Evolutionary conservation across 768 basidiomycete genomes (phyloP), one percentile per base, ranked within the genome.

Genomic region (Panaeolus papilionaceus): DNA sequence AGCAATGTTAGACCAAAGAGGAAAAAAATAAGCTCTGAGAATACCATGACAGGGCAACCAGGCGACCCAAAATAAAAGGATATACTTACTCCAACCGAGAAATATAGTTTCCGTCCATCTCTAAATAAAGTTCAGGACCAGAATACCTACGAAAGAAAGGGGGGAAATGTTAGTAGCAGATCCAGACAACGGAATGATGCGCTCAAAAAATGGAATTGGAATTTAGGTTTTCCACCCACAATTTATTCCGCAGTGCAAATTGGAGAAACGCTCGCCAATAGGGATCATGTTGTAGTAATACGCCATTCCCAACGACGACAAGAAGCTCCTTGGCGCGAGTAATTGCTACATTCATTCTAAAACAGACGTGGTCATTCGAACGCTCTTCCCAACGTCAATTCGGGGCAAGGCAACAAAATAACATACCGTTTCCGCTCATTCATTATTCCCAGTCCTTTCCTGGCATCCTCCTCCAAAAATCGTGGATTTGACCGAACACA

Each of bases 291-390:
- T 81, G 77, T 3, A 85, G 75, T 3, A 84, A 74, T 0, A 68
- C 68, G 14, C 78, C 83, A 69, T 85, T 85, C 9, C 85, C 85
- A 61, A 85, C 77, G 18, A 86, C 80, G 6, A 86, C 77, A 20
- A 86, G 68, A n/a, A 86, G 78, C 67, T 85, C 84, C 68, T 82
- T 85, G 3, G 85, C 85, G n/a, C 85, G 83, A 2, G 85, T 85
- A 37, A 86, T 85, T 10, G 84, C 83, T 8, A 85, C 85, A 66
- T 86, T 86, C 84, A 86, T 84, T 67, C 85, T 86, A 61, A 3
- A 62, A 16, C 4, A 38, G 58, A 6, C 28, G 64, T 51, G 16
- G 14, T 51, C 18, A 63, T 54, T 38, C 38, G 45, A 10, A 40
- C 12, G 10, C 20, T 6, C 47, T 4, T 58, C 54, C 33, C 44